A percentile compares a stretch with the other conserved stretches of the same genome.
Conservation (phyloP, 2,329 filamentous ascomycete genomes). For the Trichoderma oligosporum region DNA sequence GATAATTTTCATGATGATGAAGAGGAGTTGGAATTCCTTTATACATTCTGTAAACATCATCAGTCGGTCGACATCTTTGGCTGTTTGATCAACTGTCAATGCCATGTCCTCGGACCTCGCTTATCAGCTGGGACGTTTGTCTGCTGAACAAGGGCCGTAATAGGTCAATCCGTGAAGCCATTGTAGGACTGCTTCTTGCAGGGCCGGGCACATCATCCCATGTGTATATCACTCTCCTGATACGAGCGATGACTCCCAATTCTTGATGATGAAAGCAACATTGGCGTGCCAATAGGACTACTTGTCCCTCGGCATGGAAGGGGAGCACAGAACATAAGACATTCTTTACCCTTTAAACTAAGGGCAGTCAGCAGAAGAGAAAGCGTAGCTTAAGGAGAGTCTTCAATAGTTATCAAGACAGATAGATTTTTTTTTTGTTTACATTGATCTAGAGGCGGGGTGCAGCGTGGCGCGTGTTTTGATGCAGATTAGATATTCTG, state of each 20-base stretch:
- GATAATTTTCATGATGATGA: neutral
- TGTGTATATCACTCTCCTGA: neutral
- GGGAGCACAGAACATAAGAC: conserved; percentile 13
- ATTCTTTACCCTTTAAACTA: neutral
- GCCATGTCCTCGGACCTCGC: conserved; percentile 1
- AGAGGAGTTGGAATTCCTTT: neutral
- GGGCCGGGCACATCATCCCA: neutral
- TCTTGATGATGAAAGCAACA: neutral
- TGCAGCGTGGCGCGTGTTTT: conserved; percentile 11
- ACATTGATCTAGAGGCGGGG: neutral
- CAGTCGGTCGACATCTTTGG: neutral
- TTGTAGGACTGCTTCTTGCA: conserved; percentile 2
- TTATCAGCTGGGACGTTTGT: neutral
- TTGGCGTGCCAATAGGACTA: neutral
- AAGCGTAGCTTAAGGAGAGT: neutral
- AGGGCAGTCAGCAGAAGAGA: neutral
- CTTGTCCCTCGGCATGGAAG: neutral
- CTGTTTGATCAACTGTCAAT: neutral
- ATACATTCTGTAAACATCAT: neutral
- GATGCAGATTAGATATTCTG: neutral
- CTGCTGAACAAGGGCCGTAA: neutral
- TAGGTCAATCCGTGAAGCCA: neutral
- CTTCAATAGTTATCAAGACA: neutral
- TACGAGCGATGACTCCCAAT: neutral
- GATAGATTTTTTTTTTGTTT: neutral